Evolutionary conservation across 1,284 basidiomycete species (phyloP).

Genomic region (Apiotrichum mycotoxinovorans): DNA sequence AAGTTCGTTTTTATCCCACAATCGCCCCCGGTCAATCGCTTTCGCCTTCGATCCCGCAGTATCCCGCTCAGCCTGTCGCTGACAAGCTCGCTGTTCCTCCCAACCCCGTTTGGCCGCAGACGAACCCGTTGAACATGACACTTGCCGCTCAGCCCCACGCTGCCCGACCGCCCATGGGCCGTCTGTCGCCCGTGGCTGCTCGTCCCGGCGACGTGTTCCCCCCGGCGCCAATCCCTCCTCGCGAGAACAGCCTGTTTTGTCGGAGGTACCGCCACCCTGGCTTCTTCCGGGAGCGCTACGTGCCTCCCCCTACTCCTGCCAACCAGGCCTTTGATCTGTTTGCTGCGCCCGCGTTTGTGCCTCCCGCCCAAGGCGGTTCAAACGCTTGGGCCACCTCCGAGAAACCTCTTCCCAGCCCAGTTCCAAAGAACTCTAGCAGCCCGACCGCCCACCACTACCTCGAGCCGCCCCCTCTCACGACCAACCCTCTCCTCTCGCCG

Average conservation of each 20-base stretch:
- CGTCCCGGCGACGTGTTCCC: background rate
- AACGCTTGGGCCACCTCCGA: background rate
- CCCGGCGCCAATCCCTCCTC: background rate
- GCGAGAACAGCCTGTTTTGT: background rate
- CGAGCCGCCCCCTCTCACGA: background rate
- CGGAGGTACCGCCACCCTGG: constrained; percentile 1
- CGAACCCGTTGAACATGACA: background rate
- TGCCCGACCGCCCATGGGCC: background rate
- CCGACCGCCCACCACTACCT: background rate
- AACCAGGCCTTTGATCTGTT: background rate
- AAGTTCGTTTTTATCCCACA: background rate
- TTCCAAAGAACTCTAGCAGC: background rate
- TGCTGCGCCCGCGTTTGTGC: too few species aligned
- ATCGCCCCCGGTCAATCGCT: background rate
- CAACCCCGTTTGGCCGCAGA: background rate
- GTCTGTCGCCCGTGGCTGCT: background rate
- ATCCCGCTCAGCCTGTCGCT: background rate
- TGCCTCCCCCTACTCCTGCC: background rate
- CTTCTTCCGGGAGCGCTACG: constrained; percentile 4
- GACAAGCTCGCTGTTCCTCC: background rate
- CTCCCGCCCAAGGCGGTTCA: too few species aligned
- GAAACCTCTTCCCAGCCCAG: background rate
- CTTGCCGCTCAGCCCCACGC: background rate
- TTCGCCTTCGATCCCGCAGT: background rate
- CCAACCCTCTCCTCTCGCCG: background rate